Evolutionary conservation across 1,284 basidiomycete species (phyloP).

Genomic region (Anthracocystis setariae): DNA sequence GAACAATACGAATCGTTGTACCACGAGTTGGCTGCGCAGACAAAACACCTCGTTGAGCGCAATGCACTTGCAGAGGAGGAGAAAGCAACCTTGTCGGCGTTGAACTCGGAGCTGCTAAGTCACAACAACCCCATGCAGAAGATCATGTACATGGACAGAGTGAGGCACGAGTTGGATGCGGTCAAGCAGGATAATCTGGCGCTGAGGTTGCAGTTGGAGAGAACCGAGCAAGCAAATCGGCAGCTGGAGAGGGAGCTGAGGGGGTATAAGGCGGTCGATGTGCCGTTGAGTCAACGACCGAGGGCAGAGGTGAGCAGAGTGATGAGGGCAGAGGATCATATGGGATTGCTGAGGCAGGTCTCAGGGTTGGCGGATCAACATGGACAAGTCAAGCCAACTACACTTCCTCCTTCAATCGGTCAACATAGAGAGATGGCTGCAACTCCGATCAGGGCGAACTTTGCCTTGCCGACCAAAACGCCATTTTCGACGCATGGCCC

Average conservation of each 20-base stretch:
- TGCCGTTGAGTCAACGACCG: conserved; percentile 37
- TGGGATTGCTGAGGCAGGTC: conserved; percentile 29
- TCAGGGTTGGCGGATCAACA: conserved; percentile 14
- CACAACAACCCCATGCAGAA: conserved; percentile 49
- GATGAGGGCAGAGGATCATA: conserved; percentile 21
- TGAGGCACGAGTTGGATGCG: conserved; percentile 36
- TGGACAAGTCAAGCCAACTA: not conserved
- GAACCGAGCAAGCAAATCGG: conserved; percentile 15
- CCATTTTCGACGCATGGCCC: conserved; percentile 26
- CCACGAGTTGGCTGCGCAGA: conserved; percentile 33
- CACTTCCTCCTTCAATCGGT: not conserved
- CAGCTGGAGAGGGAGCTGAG: conserved; percentile 22
- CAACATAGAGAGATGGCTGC: not conserved
- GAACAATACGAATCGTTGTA: conserved; percentile 31
- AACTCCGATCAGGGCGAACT: conserved; percentile 17
- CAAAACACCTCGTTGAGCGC: conserved; percentile 35
- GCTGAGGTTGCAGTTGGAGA: conserved; percentile 28
- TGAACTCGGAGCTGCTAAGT: conserved; percentile 41
- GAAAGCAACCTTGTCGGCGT: conserved; percentile 24
- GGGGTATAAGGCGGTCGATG: conserved; percentile 37
- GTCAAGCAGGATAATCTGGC: conserved; percentile 31
- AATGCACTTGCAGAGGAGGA: conserved; percentile 40
- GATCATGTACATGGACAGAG: conserved; percentile 48
- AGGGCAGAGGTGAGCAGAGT: conserved; percentile 36
- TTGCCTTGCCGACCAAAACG: conserved; percentile 12